Evolutionary conservation across 148 eudicot species (phyloP).

Genomic region (Oxyria digyna): DNA sequence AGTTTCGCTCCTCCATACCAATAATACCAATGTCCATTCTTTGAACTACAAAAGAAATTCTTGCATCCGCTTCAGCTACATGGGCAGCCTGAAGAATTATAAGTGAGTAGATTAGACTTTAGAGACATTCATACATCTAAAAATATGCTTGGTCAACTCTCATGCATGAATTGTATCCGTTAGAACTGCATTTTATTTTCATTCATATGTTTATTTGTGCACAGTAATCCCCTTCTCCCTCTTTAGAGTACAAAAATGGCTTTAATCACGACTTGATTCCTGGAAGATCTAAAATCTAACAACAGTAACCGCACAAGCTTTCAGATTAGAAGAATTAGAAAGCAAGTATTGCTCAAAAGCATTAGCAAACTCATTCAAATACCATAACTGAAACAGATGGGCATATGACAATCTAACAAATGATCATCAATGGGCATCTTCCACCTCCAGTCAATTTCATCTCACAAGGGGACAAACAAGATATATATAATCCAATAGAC

Average conservation of each 20-base stretch:
- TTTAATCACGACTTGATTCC: neutral
- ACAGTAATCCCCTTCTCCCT: neutral
- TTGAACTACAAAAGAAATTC: neutral
- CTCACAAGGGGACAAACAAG: neutral
- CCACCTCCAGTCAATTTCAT: neutral
- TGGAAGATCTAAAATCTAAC: neutral
- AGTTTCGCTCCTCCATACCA: slow-evolving; percentile 27
- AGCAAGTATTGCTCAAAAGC: neutral
- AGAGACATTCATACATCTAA: neutral
- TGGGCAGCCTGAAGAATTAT: neutral
- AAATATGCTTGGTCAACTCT: neutral
- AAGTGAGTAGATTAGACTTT: neutral
- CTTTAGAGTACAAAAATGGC: neutral
- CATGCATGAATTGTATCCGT: neutral
- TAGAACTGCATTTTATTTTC: neutral
- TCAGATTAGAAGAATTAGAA: neutral
- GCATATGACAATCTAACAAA: neutral
- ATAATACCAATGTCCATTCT: slow-evolving; percentile 40
- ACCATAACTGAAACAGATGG: neutral
- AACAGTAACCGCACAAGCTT: neutral
- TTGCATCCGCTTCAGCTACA: neutral
- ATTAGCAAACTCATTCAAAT: neutral
- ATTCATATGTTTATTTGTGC: neutral
- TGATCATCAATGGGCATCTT: too few species aligned
- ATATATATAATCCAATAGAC: neutral